phyloP scores from a whole-genome alignment of 1,284 basidiomycete genomes.

The Pseudozyma flocculosa region DNA sequence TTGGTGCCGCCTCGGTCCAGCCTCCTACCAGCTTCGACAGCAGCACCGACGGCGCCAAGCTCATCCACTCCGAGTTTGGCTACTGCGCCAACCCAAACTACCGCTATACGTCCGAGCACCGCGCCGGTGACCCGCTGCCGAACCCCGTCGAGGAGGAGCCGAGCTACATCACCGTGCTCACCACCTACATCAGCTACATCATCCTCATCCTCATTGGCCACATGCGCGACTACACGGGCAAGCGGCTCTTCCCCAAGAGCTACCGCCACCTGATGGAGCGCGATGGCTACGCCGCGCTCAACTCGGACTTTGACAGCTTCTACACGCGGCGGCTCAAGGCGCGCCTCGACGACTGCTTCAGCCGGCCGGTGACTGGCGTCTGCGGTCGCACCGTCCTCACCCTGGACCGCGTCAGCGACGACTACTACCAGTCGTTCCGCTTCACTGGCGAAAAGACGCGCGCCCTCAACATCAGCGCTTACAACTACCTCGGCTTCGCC shows the following conservation, averaged over 20 bases:
- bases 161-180: conserved; percentile 83
- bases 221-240: conserved; percentile 91
- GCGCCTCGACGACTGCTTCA: conserved; percentile 94
- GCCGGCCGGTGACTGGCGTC: conserved; percentile 88
- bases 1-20: conserved; percentile 9
- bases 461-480: conserved; percentile 92
- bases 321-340: conserved; percentile 93
- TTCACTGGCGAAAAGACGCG: conserved; percentile 78
- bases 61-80: conserved; percentile 76
- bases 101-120: conserved; percentile 69
- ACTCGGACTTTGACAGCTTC: conserved; percentile 98
- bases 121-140: conserved; percentile 35
- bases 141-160: conserved; percentile 66
- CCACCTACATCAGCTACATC: conserved; percentile 71
- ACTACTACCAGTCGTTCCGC: conserved; percentile 78
- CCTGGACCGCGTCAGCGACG: conserved; percentile 78
- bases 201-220: conserved; percentile 78
- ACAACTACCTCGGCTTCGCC: conserved; percentile 99
- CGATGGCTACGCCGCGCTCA: conserved; percentile 79
- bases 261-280: conserved; percentile 68
- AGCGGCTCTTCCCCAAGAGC: conserved; percentile 70
- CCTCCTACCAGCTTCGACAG: conserved; percentile 32
- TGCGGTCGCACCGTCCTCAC: conserved; percentile 88
- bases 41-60: conserved; percentile 37
- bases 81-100: conserved; percentile 74